phyloP scores from a whole-genome alignment of 306 rosid genomes.

The Arachis hypogaea region DNA sequence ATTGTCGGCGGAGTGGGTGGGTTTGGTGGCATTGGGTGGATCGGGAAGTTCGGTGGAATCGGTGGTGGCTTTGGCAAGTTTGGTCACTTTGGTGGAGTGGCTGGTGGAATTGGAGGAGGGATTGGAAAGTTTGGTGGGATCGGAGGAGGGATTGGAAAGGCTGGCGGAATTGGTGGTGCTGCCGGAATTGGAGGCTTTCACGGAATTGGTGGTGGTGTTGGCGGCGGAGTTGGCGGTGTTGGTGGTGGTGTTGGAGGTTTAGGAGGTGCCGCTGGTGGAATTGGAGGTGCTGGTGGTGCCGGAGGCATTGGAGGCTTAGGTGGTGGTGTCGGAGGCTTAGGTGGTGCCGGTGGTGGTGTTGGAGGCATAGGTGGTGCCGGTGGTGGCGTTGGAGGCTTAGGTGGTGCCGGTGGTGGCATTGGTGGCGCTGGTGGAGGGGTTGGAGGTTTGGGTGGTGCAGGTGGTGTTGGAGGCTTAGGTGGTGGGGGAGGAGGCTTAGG shows the following conservation, averaged over 20 bases:
- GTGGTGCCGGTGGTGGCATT: constrained; percentile 35
- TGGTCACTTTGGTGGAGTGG: constrained; percentile 3
- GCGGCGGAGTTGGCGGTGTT: constrained; percentile 10
- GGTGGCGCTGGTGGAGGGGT: constrained; percentile 20
- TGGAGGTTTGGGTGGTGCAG: not conserved
- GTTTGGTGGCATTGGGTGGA: not conserved
- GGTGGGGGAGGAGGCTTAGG: not conserved
- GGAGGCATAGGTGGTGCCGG: constrained; percentile 26
- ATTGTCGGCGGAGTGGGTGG: constrained; percentile 35
- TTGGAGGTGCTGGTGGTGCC: not conserved
- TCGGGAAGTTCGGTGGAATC: constrained; percentile 16
- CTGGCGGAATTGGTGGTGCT: constrained; percentile 27
- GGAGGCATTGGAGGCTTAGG: not conserved
- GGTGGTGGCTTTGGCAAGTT: constrained; percentile 4
- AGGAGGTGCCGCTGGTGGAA: constrained; percentile 16
- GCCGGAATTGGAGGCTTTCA: constrained; percentile 5
- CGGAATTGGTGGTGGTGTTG: not conserved
- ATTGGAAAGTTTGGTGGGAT: not conserved
- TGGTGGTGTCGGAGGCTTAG: constrained; percentile 39
- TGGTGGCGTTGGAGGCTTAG: constrained; percentile 11
- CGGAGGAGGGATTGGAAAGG: constrained; percentile 9
- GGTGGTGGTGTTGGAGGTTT: constrained; percentile 23
- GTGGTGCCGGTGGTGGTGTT: not conserved
- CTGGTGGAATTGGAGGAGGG: constrained; percentile 24
- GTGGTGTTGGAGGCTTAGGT: constrained; percentile 20